Percentiles rank a stretch among this genome's conserved stretches.
Evolutionary conservation across 345 rosid genomes (phyloP).

Genomic region (Iberis pinnata): DNA sequence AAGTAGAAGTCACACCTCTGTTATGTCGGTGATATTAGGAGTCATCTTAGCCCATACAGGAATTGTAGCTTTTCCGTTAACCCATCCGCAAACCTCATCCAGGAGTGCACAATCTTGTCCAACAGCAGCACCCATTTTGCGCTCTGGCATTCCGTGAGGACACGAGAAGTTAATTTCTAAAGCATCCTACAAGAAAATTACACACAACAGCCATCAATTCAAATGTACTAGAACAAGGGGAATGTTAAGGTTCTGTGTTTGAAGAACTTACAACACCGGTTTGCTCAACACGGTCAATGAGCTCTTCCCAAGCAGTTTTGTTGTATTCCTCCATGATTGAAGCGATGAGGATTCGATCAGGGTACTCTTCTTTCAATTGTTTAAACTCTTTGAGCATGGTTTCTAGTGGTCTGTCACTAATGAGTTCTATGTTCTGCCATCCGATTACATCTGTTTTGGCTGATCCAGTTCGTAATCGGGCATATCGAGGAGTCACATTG

Average conservation of each 20-base stretch:
- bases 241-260: neutral
- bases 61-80: constrained; percentile 87
- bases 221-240: too few species aligned
- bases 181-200: constrained; percentile 55
- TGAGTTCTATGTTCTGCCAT: constrained; percentile 97
- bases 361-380: constrained; percentile 71
- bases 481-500: constrained; percentile 91
- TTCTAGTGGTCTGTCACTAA: constrained; percentile 91
- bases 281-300: constrained; percentile 89
- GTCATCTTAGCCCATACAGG: constrained; percentile 99
- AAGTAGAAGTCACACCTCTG: constrained; percentile 43
- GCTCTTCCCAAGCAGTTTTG: constrained; percentile 93
- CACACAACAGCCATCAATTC: too few species aligned
- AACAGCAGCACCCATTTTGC: constrained; percentile 97
- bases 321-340: constrained; percentile 95
- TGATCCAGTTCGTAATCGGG: constrained; percentile 62
- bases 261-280: constrained; percentile 71
- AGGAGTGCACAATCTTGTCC: constrained; percentile 83
- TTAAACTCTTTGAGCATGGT: constrained; percentile 87
- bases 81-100: constrained; percentile 92
- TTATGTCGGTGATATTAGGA: constrained; percentile 93
- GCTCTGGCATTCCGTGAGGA: constrained; percentile 99
- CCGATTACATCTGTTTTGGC: constrained; percentile 83
- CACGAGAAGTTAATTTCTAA: constrained; percentile 93
- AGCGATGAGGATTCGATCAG: constrained; percentile 89